Evolutionary conservation across 148 eudicot species (phyloP).

Genomic region (Heliosperma pusillum): DNA sequence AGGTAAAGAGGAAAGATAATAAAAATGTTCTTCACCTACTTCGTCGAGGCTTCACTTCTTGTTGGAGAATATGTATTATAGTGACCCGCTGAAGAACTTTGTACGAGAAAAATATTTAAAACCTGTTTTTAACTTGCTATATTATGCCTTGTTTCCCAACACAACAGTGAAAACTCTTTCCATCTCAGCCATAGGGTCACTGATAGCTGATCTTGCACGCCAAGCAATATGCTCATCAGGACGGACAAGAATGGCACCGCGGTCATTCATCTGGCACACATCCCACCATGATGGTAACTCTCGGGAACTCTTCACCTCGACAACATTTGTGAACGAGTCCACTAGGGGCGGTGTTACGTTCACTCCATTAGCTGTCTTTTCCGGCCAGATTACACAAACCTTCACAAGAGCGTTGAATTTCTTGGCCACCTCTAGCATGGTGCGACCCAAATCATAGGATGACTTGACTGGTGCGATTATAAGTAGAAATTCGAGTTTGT

Average conservation of each 20-base stretch:
- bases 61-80: too few species aligned
- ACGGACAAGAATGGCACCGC: slow-evolving; percentile 91
- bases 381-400: slow-evolving; percentile 80
- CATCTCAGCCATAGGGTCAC: slow-evolving; percentile 23
- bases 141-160: slow-evolving; percentile 26
- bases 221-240: slow-evolving; percentile 96
- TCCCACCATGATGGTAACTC: slow-evolving; percentile 82
- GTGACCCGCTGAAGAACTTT: too few species aligned
- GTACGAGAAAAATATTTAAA: too few species aligned
- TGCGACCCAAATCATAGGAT: slow-evolving; percentile 64
- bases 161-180: slow-evolving; percentile 52
- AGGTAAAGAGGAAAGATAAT: too few species aligned
- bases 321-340: slow-evolving; percentile 45
- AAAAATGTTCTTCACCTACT: too few species aligned
- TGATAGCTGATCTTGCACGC: slow-evolving; percentile 23
- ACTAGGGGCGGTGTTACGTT: slow-evolving; percentile 11
- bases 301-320: slow-evolving; percentile 41
- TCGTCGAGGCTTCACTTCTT: too few species aligned
- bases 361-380: slow-evolving; percentile 16
- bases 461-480: slow-evolving; percentile 62
- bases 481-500: slow-evolving; percentile 71
- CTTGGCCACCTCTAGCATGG: slow-evolving; percentile 57
- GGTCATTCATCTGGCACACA: slow-evolving; percentile 59
- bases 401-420: slow-evolving; percentile 49
- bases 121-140: not conserved